Evolutionary conservation across 306 rosid genomes (phyloP).

Genomic region (Astragalus glycyphyllos): DNA sequence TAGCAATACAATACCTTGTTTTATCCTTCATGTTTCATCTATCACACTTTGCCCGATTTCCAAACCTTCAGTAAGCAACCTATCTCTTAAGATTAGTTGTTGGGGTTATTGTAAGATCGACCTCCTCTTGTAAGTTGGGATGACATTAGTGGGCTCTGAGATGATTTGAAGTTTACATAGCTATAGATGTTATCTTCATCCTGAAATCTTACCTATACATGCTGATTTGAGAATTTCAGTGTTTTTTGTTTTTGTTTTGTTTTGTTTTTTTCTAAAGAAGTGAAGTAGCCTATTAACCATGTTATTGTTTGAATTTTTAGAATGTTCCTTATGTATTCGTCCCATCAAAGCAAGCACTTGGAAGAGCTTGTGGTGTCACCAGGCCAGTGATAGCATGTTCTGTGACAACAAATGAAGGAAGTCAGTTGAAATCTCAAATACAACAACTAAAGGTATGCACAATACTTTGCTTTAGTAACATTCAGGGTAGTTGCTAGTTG

Average conservation of each 20-base stretch:
- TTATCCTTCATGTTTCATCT: neutral
- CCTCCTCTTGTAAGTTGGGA: neutral
- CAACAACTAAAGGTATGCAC: conserved; percentile 79
- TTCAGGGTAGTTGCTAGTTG: neutral
- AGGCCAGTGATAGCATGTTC: conserved; percentile 95
- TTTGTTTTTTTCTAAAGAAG: neutral
- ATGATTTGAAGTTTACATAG: neutral
- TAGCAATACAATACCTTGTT: neutral
- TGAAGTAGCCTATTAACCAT: neutral
- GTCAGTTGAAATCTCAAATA: conserved; percentile 90
- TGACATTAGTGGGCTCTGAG: neutral
- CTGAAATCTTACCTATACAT: neutral
- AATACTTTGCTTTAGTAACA: conserved; percentile 2
- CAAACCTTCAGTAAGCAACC: neutral
- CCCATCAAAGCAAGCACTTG: conserved; percentile 95
- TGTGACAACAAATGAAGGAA: conserved; percentile 90
- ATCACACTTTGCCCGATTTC: neutral
- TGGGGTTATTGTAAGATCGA: neutral
- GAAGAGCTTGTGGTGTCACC: conserved; percentile 94
- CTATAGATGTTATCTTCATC: neutral
- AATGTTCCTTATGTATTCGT: conserved; percentile 91
- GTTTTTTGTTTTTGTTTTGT: neutral
- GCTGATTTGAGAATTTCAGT: neutral
- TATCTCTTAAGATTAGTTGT: neutral
- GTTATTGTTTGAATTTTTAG: conserved; percentile 48